Percentiles rank a stretch among this genome's conserved stretches.
phyloP scores from a whole-genome alignment of 805 yeast genomes.

The Ogataea paraovalis region DNA sequence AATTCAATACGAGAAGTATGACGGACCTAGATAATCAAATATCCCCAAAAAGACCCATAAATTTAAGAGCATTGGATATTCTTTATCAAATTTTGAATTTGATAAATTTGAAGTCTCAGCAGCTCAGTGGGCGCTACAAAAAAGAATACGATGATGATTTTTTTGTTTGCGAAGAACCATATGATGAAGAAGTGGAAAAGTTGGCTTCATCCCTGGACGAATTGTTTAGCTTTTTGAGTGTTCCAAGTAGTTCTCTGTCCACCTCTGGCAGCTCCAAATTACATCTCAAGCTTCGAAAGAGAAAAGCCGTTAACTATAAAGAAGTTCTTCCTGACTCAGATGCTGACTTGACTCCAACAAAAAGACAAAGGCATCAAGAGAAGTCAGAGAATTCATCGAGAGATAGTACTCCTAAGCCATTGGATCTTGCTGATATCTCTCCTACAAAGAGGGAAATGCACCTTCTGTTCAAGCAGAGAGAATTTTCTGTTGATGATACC shows the following conservation, averaged over 20 bases:
- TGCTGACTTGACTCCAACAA: too few relatives aligned
- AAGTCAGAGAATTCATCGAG: background rate
- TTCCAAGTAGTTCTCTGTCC: background rate
- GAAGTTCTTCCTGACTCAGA: too few relatives aligned
- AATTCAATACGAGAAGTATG: slow-evolving; percentile 22
- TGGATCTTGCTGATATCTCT: background rate
- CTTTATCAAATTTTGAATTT: slow-evolving; percentile 13
- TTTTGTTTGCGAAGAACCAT: slow-evolving; percentile 22
- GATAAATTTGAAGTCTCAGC: background rate
- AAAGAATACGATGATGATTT: slow-evolving; percentile 21
- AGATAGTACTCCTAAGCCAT: background rate
- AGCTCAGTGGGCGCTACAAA: background rate
- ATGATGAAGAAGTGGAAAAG: slow-evolving; percentile 4
- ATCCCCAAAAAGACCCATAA: slow-evolving; percentile 23
- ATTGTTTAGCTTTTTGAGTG: slow-evolving; percentile 6
- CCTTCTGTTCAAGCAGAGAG: background rate
- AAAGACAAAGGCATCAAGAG: background rate
- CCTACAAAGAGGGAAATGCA: background rate
- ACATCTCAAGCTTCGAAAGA: slow-evolving; percentile 11
- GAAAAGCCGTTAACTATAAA: background rate
- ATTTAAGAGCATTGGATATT: slow-evolving; percentile 32
- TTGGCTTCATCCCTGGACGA: slow-evolving; percentile 19
- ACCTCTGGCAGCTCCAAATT: background rate
- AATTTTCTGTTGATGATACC: background rate
- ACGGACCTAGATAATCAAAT: slow-evolving; percentile 26